Base-by-base conservation (phyloP, 768 basidiomycete genomes). In the Strobilomyces echinocephalus region DNA sequence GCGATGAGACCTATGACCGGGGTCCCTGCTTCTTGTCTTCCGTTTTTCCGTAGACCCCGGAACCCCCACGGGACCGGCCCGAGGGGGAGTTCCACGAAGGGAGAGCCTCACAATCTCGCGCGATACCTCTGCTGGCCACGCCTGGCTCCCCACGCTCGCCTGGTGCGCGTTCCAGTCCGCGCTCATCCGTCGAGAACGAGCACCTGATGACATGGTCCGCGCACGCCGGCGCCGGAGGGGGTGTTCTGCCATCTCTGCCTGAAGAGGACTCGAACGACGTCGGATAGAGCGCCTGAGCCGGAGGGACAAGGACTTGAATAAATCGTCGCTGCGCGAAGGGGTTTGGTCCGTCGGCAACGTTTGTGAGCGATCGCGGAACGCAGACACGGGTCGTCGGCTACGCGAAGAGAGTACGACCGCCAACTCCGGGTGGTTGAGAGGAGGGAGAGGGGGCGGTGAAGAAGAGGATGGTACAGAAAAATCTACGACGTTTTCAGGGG, bases 81-180 rank as follows among this genome's bases (percentile, higher is more conserved):
- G 41, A 26, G 24, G 48, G 24, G 35, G 16, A 18, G 28, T 45
- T 30, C 6, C 44, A n/a, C 16, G 43, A 55, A 84, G 61, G 31
- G 81, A 77, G 26, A 83, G 64, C 35, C 74, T 69, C 36, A 84
- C 60, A 51, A 84, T 78, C 58, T 81, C 78, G 54, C 75, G 76
- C 40, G 82, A 79, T 18, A 84, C 79, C 50, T 78, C 74, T 5
- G 80, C 79, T 51, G 81, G 79, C 84, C 83, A 85, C 51, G 73
- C 74, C 28, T 69, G 73, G 34, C 73, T 73, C 44, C 55, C 63
- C 34, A 70, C 68, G 4, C 62, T 68, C 34, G 79, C 82, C 60
- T 79, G 77, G 49, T 73, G 63, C 16, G 81, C 73, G 45, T 73
- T 81, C 70, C 79, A 83, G 47, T 84, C 82, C 26, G 83, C 82